Percentiles rank a stretch among this genome's conserved stretches.
Evolutionary conservation across 352 stramenopile genomes (phyloP).

Genomic region (Pythium scleroteichum): DNA sequence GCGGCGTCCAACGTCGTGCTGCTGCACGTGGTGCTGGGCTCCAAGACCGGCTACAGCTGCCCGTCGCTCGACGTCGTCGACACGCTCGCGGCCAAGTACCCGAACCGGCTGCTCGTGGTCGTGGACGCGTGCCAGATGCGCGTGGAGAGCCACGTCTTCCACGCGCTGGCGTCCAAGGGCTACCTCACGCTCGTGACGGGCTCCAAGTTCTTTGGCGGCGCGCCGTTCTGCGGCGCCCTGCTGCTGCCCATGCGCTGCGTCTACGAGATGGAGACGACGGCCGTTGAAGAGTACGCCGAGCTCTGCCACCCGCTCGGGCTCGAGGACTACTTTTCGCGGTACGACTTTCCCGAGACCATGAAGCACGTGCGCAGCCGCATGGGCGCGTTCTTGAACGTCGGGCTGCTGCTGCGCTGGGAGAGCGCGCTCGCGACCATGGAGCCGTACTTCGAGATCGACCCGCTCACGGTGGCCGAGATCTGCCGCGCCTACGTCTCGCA

Average conservation of each 20-base stretch:
- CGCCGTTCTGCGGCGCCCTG: constrained; percentile 84
- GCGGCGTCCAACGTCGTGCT: constrained; percentile 65
- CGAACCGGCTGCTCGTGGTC: constrained; percentile 76
- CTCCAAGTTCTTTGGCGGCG: constrained; percentile 88
- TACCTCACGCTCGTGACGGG: constrained; percentile 83
- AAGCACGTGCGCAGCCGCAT: constrained; percentile 55
- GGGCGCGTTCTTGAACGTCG: constrained; percentile 71
- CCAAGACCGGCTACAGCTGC: constrained; percentile 85
- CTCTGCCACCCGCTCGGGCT: constrained; percentile 69
- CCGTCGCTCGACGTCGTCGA: constrained; percentile 71
- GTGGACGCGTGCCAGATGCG: constrained; percentile 89
- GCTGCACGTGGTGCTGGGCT: constrained; percentile 82
- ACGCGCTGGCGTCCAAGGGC: constrained; percentile 58
- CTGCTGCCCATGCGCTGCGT: constrained; percentile 77
- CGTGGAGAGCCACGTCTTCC: constrained; percentile 56
- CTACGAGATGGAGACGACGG: constrained; percentile 76
- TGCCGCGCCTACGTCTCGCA: constrained; percentile 57
- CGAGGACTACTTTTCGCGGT: constrained; percentile 83
- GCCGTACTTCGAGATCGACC: constrained; percentile 62
- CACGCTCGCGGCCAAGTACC: constrained; percentile 50
- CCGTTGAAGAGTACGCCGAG: constrained; percentile 55
- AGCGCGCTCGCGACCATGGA: constrained; percentile 82
- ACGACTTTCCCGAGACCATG: constrained; percentile 74
- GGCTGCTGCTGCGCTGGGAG: constrained; percentile 79
- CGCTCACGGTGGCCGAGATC: constrained; percentile 44